Percentiles rank a stretch among this genome's conserved stretches.
Conservation (phyloP, 305 asterid genomes). For the Fraxinus dipetala region DNA sequence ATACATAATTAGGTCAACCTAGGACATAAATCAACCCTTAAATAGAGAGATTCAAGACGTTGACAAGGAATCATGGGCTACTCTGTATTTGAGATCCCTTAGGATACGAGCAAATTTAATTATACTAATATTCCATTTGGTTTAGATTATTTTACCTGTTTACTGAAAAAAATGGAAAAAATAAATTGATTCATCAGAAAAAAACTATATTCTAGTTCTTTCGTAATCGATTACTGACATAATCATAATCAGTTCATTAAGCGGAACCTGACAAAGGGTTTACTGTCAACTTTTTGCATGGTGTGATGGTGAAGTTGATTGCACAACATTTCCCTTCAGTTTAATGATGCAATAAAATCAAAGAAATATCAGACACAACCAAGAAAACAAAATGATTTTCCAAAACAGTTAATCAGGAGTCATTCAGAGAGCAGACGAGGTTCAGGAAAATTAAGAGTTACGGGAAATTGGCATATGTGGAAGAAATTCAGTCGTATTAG, state of each 20-base stretch:
- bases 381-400: not conserved
- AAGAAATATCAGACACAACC: not conserved
- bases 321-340: not conserved
- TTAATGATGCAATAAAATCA: not conserved
- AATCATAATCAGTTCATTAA: not conserved
- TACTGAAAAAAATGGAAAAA: not conserved
- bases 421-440: not conserved
- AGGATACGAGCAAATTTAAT: not conserved
- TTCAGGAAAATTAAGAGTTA: not conserved
- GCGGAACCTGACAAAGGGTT: not conserved
- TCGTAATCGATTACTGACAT: not conserved
- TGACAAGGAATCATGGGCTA: not conserved
- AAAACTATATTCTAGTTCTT: not conserved
- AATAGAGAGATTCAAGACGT: not conserved
- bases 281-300: not conserved
- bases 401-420: not conserved
- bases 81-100: constrained; percentile 2
- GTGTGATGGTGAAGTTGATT: not conserved
- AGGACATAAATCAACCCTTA: not conserved
- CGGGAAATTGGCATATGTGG: not conserved
- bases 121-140: not conserved
- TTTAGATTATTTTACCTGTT: not conserved
- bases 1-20: constrained; percentile 13
- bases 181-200: not conserved
- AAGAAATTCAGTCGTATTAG: not conserved